Base-by-base conservation (phyloP, 805 yeast species). In the Maudiozyma pseudohumilis region DNA sequence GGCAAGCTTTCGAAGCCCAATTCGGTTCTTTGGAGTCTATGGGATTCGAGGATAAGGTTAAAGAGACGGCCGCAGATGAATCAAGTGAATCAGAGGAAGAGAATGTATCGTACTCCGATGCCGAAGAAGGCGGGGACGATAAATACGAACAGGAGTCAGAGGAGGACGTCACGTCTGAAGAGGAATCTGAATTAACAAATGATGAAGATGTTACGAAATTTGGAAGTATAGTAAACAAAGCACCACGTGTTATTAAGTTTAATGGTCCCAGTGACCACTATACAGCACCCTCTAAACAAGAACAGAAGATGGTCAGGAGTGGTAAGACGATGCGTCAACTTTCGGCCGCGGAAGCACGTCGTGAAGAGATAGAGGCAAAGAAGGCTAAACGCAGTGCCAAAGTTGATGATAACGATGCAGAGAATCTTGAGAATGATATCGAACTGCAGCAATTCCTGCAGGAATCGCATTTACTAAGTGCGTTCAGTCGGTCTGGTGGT, bases 381-480 rank as follows among this genome's bases (percentile, higher is more conserved):
- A 4, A 34, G 34, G 13, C 26, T 21, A 32, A 36, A 4, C 34
- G 36, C 25, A 46, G 40, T 15, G 42, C 40, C 3, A 44, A 57
- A 5, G 59, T 55, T 12, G 53, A 59, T 3, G 58, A 62, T 26
- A 53, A 47, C 18, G 72, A 70, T 22, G 63, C 59, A 25, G 74
- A 78, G 20, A 74, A 81, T 48, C 48, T 80, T 43, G 71, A 77
- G 42, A 79, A 80, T 46, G 92, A 81, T 55, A 50, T 80, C n/a
- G 82, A 77, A 47, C 61, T 83, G 34, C 88, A 82, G 53, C 61
- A 87, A 40, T 69, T 83, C 30, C 54, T 83, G 19, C 64, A 69
- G 41, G 92, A 83, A 56, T 80, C 89, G 0, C 89, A 82, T 55
- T 74, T 83, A 19, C 56, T 68, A 29, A 50, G 68, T 26, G 61